These are phyloP conservation scores for Phaeosphaeriaceae sp. DNA, from an alignment of 2,329 filamentous ascomycete genomes.

Conservation along the genomic window DNA sequence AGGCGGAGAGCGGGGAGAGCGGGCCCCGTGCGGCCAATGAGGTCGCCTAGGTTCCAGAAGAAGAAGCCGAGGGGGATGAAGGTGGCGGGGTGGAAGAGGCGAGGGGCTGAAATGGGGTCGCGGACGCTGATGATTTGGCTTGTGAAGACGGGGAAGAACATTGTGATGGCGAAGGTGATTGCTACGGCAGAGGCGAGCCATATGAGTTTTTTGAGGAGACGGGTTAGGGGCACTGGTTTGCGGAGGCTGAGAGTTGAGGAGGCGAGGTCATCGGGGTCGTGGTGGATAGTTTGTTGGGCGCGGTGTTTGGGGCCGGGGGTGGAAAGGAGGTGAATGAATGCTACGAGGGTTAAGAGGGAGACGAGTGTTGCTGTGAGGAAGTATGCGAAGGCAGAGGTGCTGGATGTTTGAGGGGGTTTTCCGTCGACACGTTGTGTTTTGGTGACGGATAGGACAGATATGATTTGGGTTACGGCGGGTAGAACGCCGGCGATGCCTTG, in stretches of 20 bases:
- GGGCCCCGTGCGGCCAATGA: constrained; percentile 75
- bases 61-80: constrained; percentile 93
- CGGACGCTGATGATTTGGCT: constrained; percentile 54
- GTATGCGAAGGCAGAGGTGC: constrained; percentile 83
- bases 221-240: constrained; percentile 64
- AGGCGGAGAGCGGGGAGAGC: constrained; percentile 63
- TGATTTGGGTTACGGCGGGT: constrained; percentile 84
- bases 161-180: constrained; percentile 81
- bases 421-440: constrained; percentile 47
- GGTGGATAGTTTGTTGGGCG: constrained; percentile 18
- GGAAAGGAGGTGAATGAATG: constrained; percentile 75
- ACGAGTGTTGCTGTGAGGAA: constrained; percentile 86
- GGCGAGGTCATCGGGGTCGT: constrained; percentile 32
- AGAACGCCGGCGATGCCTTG: constrained; percentile 92
- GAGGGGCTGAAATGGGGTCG: constrained; percentile 53
- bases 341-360: constrained; percentile 71
- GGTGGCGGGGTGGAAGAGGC: constrained; percentile 71
- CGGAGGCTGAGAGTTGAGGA: constrained; percentile 28
- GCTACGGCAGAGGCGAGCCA: constrained; percentile 81
- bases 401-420: constrained; percentile 50
- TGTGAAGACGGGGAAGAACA: constrained; percentile 96
- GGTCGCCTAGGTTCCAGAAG: constrained; percentile 90
- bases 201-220: constrained; percentile 76
- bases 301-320: constrained; percentile 51
- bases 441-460: constrained; percentile 75